Evolutionary conservation across 2,329 filamentous ascomycete species (phyloP), one percentile per base, ranked within the genome.

Genomic region (Diaporthe sp.): DNA sequence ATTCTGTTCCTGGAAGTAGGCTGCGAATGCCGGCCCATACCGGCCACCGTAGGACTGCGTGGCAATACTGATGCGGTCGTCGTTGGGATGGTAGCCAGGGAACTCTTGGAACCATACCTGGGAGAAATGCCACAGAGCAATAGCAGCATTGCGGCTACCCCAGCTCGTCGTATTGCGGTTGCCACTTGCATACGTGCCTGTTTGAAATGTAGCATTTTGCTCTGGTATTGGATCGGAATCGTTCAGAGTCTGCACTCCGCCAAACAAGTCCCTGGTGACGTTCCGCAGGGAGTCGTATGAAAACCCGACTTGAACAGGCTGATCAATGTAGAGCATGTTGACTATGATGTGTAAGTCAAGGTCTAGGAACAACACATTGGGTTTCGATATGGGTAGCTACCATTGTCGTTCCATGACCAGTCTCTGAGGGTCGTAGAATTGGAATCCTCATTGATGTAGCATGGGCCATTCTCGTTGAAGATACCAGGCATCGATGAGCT

Each of bases 291-390:
- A 76, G 63, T 80, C 78, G 51, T 83, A 82, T 17, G 80, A 82
- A 68, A 81, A 80, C 4, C 81, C 81, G 2, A 78, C 78, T 58
- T 79, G 81, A 75, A 80, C 78, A 0, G 80, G 92, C 81, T 93
- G 89, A 79, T 93, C 91, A 76, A 93, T 91, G 81, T 91, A 93
- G 7, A 93, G 87, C 87, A 92, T 89, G 76, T 92, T 92, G 74
- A 87, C 88, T 17, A 42, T 13, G 7, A 22, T 22, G 2, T 53
- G 65, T 70, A 0, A 70, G 65, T 22, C 22, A 15, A 70, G 8
- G 2, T 25, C 31, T 31, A 22, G n/a, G 22, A 8, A 12, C 22
- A 17, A n/a, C 13, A 13, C 0, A 20, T 49, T 8, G 3, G 25
- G 15, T 0, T 2, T 4, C 15, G 2, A n/a, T 39, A 15, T n/a